These are phyloP conservation scores for Tanozyma kutaoensis DNA, from an alignment of 805 yeast species.

Conservation along the genomic window DNA sequence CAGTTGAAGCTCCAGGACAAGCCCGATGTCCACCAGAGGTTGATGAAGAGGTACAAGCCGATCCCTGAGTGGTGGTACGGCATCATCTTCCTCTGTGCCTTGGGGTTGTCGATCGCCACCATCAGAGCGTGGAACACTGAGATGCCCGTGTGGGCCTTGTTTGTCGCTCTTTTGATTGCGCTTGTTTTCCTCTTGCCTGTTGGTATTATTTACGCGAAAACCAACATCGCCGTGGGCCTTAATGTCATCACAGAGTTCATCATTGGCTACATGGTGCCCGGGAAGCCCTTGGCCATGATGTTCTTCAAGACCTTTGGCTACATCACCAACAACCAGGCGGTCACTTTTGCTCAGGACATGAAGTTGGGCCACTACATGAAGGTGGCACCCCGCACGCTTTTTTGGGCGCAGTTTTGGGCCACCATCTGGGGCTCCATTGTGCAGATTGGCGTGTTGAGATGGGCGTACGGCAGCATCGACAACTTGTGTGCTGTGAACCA, in stretches of 20 bases:
- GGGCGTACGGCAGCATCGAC: slow-evolving; percentile 4
- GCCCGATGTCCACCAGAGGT: slow-evolving; percentile 35
- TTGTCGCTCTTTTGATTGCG: slow-evolving; percentile 26
- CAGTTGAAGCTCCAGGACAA: slow-evolving; percentile 15
- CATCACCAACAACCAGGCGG: slow-evolving; percentile 22
- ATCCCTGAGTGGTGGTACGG: slow-evolving; percentile 33
- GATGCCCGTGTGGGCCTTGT: slow-evolving; percentile 28
- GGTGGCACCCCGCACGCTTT: slow-evolving; percentile 23
- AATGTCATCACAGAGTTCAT: slow-evolving; percentile 30
- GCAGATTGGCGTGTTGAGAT: not conserved
- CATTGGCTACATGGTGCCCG: slow-evolving; percentile 29
- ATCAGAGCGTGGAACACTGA: slow-evolving; percentile 26
- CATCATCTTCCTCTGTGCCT: slow-evolving; percentile 12
- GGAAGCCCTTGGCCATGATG: not conserved
- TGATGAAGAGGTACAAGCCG: slow-evolving; percentile 34
- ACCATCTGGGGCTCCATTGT: slow-evolving; percentile 20
- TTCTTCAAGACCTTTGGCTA: not conserved
- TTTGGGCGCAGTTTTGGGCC: slow-evolving; percentile 29
- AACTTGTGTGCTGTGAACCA: slow-evolving; percentile 19
- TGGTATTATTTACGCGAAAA: slow-evolving; percentile 21
- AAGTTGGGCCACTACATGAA: slow-evolving; percentile 5
- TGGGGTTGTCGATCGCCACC: slow-evolving; percentile 19
- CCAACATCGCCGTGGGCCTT: slow-evolving; percentile 25
- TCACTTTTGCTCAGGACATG: slow-evolving; percentile 28
- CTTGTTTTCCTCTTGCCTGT: slow-evolving; percentile 25